Evolutionary conservation across 345 rosid genomes (phyloP).

Genomic region (Populus ilicifolia): DNA sequence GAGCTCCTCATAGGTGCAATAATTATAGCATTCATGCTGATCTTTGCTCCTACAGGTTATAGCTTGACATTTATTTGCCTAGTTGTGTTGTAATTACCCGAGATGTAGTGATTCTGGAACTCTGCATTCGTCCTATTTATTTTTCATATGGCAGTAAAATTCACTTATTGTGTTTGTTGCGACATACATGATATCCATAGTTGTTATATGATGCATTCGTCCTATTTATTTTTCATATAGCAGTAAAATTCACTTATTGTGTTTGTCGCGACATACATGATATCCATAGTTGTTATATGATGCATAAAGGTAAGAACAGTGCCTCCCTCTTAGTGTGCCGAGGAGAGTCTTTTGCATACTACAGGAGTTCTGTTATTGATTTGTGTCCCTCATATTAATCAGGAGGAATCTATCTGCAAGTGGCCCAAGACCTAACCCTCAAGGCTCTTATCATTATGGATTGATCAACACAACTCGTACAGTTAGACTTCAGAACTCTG

Average conservation of each 20-base stretch:
- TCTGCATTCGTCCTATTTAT: neutral
- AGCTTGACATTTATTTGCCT: neutral
- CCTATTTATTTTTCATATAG: neutral
- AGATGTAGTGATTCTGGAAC: neutral
- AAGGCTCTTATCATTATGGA: slow-evolving; percentile 36
- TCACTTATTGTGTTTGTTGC: neutral
- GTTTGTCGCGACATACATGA: neutral
- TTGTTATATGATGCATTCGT: neutral
- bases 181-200: neutral
- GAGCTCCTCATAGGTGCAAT: too few relatives aligned
- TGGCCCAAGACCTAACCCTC: slow-evolving; percentile 36
- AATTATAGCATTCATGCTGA: neutral
- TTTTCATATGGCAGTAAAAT: neutral
- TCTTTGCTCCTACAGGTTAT: neutral
- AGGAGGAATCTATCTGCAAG: slow-evolving; percentile 31
- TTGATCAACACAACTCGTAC: slow-evolving; percentile 23
- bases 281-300: neutral
- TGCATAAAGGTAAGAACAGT: neutral
- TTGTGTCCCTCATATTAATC: neutral
- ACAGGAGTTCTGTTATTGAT: neutral
- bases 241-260: neutral
- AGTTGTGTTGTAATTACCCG: neutral
- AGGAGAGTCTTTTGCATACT: neutral
- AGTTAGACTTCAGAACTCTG: slow-evolving; percentile 21
- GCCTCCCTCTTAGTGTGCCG: too few relatives aligned